Base-by-base conservation (phyloP, 1,139 yeast species). In the Chernovozyma sophiae-reginae region DNA sequence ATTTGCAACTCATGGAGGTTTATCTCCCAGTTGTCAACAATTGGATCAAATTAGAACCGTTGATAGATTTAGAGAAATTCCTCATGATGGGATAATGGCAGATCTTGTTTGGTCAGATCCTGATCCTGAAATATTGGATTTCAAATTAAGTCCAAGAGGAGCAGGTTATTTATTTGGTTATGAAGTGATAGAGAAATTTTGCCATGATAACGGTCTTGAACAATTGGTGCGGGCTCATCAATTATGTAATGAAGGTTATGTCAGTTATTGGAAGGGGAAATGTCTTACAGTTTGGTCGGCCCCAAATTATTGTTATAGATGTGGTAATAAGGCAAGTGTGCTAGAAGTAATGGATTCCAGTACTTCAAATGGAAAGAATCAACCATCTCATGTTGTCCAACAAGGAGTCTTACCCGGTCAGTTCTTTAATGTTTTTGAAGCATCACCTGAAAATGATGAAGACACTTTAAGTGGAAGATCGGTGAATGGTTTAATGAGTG, bases 51-150 rank as follows among this genome's bases (percentile, higher is more conserved):
- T 92, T 41, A 72, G 86, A 47, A 81, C 94, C 19, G 79, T 94
- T 19, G 97, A 94, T 56, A 60, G 99, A 44, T 90, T 89, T 59
- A 77, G 79, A 46, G 98, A 94, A 56, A 89, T 92, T 20, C 98
- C 99, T 1, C 98, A 94, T 51, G 98, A 92, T 56, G 98, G 98
- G 0, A 95, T 96, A 23, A 94, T 92, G 97, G 97, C 98, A 1
- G 99, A 92, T 58, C 67, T 92, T 40, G 97, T 92, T 14, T 92
- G 99, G 99, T 84, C 95, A 11, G 99, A 92, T 53, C 98, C 99
- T 0, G 98, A 94, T 55, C 89, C 86, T 26, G 86, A 82, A 42
- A 74, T 84, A 38, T 68, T 81, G 40, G 94, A 89, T 53, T 94
- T 92, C 58, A 82, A 89, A 45, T 74, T 92, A 25, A 82, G 94